Evolutionary conservation across 257 asterid genomes (phyloP).

Genomic region (Apocynum venetum): DNA sequence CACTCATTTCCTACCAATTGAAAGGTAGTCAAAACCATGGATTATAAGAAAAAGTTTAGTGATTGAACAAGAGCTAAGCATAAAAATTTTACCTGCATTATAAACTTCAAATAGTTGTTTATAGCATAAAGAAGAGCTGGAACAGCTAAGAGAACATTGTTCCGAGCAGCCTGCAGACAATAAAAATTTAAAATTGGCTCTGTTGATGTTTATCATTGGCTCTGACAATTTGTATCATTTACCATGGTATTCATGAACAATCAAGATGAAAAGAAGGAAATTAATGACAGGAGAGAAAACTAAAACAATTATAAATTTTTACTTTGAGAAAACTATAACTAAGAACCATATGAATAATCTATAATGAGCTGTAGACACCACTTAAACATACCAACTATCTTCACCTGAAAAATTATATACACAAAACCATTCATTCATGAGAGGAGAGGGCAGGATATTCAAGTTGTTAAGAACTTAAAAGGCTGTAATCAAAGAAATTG

Average conservation of each 20-base stretch:
- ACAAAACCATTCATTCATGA: background rate
- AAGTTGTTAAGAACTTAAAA: background rate
- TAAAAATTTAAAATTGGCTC: conserved; percentile 9
- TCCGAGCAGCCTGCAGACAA: conserved; percentile 83
- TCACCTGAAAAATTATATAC: background rate
- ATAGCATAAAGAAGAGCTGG: conserved; percentile 93
- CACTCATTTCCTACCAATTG: background rate
- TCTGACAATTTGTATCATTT: background rate
- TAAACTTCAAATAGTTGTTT: conserved; percentile 86
- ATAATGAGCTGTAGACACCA: background rate
- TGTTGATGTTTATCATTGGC: background rate
- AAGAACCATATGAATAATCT: background rate
- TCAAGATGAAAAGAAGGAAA: background rate
- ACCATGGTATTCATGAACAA: background rate
- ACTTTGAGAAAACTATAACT: background rate
- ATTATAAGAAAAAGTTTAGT: background rate
- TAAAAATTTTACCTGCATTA: conserved; percentile 68
- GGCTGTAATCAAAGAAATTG: background rate
- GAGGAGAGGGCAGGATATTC: background rate
- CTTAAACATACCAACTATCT: background rate
- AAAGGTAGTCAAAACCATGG: background rate
- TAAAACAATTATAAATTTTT: background rate
- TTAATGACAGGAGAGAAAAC: background rate
- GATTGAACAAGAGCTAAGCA: background rate
- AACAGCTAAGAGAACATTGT: conserved; percentile 78